Evolutionary conservation across 2,329 filamentous ascomycete species (phyloP), one percentile per base, ranked within the genome.

Genomic region (Monosporascus sp.): DNA sequence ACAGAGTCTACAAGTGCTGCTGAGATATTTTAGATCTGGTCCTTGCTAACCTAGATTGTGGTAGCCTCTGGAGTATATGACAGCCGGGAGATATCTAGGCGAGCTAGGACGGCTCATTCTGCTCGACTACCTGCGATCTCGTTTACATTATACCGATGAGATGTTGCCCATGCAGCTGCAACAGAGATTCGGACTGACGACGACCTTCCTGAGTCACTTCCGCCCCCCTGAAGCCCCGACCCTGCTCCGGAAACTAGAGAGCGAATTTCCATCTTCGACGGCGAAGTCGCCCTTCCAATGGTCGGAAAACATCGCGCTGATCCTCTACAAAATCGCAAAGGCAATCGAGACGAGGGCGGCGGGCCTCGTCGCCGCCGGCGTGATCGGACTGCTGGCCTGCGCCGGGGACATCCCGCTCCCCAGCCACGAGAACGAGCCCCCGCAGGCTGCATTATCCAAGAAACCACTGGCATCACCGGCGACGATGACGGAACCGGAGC

Each of bases 51-150:
- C 31, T 35, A 35, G 9, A 14, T 35, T 5, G 11, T 35, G 11
- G 14, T 14, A 35, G 59, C 88, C 89, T 0, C 80, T 93, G 20
- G 89, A 94, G 66, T 93, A 92, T 70, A 90, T 93, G 86, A 91
- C 88, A 1, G 82, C 88, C 3, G 88, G 88, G 2, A 78, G 88
- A 41, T 92, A 92, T 65, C 77, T 92, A 4, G 88, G 88, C 49
- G 88, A 92, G 69, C 79, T 92, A 11, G 85, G 87, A 24, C 83
- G 88, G 25, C 74, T 91, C 52, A 82, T 89, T 56, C 76, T 90
- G 51, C 69, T 85, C 41, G 85, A 89, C 63, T 86, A 88, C 62
- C 69, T 87, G 62, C 77, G 73, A 11, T 73, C 63, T 11, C 65
- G 69, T 5, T 62, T 77, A 7, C 66, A 67, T 1, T 60, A 81